Evolutionary conservation across 2,329 filamentous ascomycete genomes (phyloP), one percentile per base, ranked within the genome.

Genomic region (Diaporthe caulivora): DNA sequence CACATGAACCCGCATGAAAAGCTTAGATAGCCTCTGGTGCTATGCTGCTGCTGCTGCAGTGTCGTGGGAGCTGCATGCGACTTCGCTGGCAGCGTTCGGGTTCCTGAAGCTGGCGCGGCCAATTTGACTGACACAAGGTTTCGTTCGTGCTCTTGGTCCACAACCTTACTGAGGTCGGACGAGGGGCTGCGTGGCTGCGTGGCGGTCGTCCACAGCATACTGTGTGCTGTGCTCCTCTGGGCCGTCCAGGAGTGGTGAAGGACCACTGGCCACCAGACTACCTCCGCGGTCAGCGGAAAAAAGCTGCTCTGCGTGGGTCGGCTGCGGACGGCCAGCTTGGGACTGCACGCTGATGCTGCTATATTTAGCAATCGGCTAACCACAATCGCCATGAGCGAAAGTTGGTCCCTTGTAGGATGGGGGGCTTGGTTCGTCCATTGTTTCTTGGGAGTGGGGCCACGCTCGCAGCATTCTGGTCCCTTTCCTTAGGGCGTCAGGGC

Each of bases 31-130:
- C 57, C 49, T 62, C 55, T 8, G 34, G 34, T 60, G 69, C 40
- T 40, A 58, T 62, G 69, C 55, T 71, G 69, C 69, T 62, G 69
- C 37, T 62, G 69, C 55, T 71, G 69, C 69, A 71, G 69, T 49
- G 62, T 67, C 62, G 62, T 67, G 31, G 47, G 40, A 67, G 62
- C 53, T 71, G 69, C 69, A 62, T 51, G 47, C 49, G 11, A 5
- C 34, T 10, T 71, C 69, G 69, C 57, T 53, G 55, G 69, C 57
- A 55, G 53, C 47, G 44, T 44, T 44, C 69, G 69, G 69, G 69
- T 71, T 62, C 69, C 69, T 71, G 69, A 62, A 71, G 69, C 55
- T 62, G 44, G 57, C n/a, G 69, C 69, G 55, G 55, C 69, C 54
- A 71, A 62, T 62, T 71, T 44, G 69, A 53, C 69, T 71, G 69